Evolutionary conservation across 177 flowering plant species (phyloP).

Genomic region (Vitis hybrid): DNA sequence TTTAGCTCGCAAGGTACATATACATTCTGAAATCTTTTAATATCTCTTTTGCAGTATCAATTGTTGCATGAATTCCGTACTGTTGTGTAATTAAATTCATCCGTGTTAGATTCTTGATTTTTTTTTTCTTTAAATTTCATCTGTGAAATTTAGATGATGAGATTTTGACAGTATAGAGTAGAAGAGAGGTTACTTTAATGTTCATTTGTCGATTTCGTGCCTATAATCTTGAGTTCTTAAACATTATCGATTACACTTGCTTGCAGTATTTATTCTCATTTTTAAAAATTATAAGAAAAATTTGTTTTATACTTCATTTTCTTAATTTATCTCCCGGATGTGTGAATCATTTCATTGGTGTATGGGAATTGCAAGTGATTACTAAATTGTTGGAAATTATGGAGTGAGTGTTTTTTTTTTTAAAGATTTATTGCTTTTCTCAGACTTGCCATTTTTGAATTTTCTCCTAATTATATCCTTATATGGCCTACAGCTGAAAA

Average conservation of each 20-base stretch:
- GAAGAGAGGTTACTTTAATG: too few relatives aligned
- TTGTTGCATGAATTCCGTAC: background rate
- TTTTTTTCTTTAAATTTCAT: background rate
- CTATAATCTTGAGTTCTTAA: too few relatives aligned
- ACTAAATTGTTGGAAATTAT: background rate
- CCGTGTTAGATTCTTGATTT: too few relatives aligned
- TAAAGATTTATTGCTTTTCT: background rate
- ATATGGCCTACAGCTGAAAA: too few relatives aligned
- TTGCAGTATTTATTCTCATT: background rate
- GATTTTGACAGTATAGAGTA: too few relatives aligned
- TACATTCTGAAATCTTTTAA: too few relatives aligned
- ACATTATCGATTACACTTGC: too few relatives aligned
- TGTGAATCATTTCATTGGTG: too few relatives aligned
- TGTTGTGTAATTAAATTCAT: too few relatives aligned
- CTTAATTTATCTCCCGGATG: background rate
- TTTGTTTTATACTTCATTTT: background rate
- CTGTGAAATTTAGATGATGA: too few relatives aligned
- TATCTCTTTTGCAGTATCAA: too few relatives aligned
- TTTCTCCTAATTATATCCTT: background rate
- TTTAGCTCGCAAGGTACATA: conserved; percentile 3
- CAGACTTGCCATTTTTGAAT: background rate
- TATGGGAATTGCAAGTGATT: background rate
- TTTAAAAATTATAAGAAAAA: background rate
- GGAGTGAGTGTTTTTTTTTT: too few relatives aligned
- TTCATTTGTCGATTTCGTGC: background rate